Base-by-base conservation (phyloP, 2,329 filamentous ascomycete species). In the Huntiella savannae region DNA sequence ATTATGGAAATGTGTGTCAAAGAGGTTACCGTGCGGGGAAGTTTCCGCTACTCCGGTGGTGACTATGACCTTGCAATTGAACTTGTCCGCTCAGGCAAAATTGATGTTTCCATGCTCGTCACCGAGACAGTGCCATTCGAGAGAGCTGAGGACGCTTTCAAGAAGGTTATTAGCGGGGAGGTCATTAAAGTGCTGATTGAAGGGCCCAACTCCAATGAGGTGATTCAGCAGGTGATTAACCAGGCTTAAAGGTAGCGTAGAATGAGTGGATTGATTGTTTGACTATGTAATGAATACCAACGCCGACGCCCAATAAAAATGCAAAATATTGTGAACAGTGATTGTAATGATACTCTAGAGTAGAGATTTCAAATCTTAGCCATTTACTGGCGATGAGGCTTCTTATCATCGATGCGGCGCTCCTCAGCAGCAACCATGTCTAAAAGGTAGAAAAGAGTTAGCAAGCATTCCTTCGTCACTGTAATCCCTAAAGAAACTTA, bases 1-100 rank as follows among this genome's bases (percentile, higher is more conserved):
- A 93, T 96, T 59, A 82, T 88, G 73, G 80, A 82, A 4, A 69
- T 92, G 58, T 92, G 86, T 60, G 71, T 78, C 43, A 95, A 95
- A 66, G 88, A 96, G 67, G 69, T 94, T 44, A 92, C 79, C 8
- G 71, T 82, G 40, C 82, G 80, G 58, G 88, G 88, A 16, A 87
- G 79, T 52, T 96, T 96, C 70, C 75, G 88, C 35, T 96, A 96
- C 62, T 79, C 79, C 3, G 73, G 76, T 46, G 87, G 87, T 15
- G 88, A 95, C 62, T 96, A 95, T 63, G 73, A 78, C 58, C 73
- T 87, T 5, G 85, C 85, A 4, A 70, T 95, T 40, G 75, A 84
- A 52, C 69, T 96, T 51, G 75, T 94, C 1, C 70, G 72, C 5
- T 70, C 65, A 19, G 82, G 82, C 43, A 76, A 75, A 59, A 73